Base-by-base conservation (phyloP, 1,284 basidiomycete genomes). In the Pascua guehoae region DNA sequence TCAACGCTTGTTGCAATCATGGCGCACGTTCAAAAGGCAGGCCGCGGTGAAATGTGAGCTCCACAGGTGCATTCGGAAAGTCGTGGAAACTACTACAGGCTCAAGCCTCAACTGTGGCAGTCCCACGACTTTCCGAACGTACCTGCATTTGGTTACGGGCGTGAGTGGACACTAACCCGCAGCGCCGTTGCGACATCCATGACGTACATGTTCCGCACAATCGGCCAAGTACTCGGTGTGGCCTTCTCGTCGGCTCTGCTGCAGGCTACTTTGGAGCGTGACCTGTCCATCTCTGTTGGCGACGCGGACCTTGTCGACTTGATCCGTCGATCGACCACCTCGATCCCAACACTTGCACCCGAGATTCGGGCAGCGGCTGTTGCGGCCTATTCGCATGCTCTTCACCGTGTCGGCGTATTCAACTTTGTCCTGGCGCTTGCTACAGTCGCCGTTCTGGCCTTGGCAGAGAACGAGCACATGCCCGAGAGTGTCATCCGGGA, bases 141-240 rank as follows among this genome's bases (percentile, higher is more conserved):
- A 32, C 24, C 24, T 32, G 24, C 7, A 32, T 32, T 32, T 32
- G 24, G 24, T 32, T 32, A 32, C 24, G 7, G 24, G 24, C 3
- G 24, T 32, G 24, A 32, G 24, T 32, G 24, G 24, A 32, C 24
- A 32, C 45, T 54, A 15, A 49, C 53, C 36, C 38, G 5, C 54
- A 68, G 66, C 17, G 72, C 91, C 8, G 86, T 93, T 41, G 90
- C 88, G 51, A 93, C 88, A 40, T 88, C 90, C 71, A 88, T 93
- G 68, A 89, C 88, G 18, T 94, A 94, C 76, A 81, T 93, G 54
- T 92, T 91, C 79, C 82, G 91, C 65, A 91, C 90, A 11, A 88
- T 89, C 14, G 91, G 91, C 12, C 91, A 93, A 78, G 91, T 92
- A n/a, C 82, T 93, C 51, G 91, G 91, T 45, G 91, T 94, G 53